Percentiles rank a stretch among this genome's conserved stretches.
These are phyloP conservation scores for Corymbia calophylla DNA, from an alignment of 441 rosid species.

Conservation along the genomic window DNA sequence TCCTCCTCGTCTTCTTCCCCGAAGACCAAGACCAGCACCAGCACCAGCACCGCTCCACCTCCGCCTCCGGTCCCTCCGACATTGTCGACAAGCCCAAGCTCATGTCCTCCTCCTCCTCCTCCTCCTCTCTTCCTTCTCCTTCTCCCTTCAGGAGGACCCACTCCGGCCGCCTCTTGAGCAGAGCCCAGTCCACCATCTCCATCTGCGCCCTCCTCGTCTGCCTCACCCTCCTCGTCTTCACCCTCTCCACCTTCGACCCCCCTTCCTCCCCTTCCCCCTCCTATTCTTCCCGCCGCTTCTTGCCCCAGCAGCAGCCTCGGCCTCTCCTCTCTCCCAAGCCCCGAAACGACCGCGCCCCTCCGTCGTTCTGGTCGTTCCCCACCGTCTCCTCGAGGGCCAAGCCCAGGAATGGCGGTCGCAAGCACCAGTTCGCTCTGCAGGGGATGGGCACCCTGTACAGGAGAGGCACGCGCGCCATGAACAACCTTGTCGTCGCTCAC, in stretches of 20 bases:
- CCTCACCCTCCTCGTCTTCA: slow-evolving; percentile 67
- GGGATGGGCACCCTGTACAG: slow-evolving; percentile 74
- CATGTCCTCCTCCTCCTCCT: neutral
- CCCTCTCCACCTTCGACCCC: slow-evolving; percentile 91
- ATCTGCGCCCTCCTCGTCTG: slow-evolving; percentile 60
- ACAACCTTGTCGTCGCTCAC: slow-evolving; percentile 61
- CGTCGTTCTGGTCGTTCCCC: slow-evolving; percentile 1
- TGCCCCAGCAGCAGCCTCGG: slow-evolving; percentile 7
- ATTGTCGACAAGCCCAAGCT: neutral
- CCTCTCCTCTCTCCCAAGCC: neutral
- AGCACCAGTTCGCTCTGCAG: slow-evolving; percentile 49
- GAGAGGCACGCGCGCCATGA: slow-evolving; percentile 66
- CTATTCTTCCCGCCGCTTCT: slow-evolving; percentile 21
- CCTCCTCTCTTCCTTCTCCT: neutral
- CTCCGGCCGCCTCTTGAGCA: slow-evolving; percentile 44
- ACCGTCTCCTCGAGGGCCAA: neutral
- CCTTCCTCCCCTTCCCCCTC: slow-evolving; percentile 7
- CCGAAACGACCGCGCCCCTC: neutral
- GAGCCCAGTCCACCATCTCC: slow-evolving; percentile 74
- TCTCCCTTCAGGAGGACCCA: slow-evolving; percentile 16
- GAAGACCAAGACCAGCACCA: slow-evolving; percentile 16
- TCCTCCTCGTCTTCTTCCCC: slow-evolving; percentile 75
- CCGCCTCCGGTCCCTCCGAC: neutral
- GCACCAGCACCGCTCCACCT: neutral
- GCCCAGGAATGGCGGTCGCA: neutral